A percentile compares a stretch with the other conserved stretches of the same genome.
phyloP scores from a whole-genome alignment of 345 rosid genomes.

The Salix purpurea region DNA sequence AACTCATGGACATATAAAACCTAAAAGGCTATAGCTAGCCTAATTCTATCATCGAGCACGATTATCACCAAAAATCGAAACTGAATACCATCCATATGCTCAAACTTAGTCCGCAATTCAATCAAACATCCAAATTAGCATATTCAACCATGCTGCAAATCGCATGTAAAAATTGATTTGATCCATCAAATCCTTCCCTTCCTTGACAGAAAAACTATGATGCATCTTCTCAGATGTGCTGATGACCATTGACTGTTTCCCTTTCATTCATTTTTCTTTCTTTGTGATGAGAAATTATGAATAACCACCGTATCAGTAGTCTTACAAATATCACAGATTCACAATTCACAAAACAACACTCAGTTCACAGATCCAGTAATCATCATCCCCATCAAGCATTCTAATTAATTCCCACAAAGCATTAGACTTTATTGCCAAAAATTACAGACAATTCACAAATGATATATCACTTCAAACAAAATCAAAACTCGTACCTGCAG shows the following conservation, averaged over 20 bases:
- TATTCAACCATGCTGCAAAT: background rate
- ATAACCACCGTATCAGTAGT: background rate
- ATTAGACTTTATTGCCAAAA: background rate
- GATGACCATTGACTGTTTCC: background rate
- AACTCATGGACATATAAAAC: background rate
- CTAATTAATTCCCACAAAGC: conserved; percentile 3
- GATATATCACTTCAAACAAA: background rate
- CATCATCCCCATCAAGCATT: background rate
- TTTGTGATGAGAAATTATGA: background rate
- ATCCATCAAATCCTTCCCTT: conserved; percentile 1
- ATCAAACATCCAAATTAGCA: background rate
- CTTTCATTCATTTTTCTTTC: background rate
- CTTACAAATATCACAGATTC: background rate
- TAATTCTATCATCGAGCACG: background rate
- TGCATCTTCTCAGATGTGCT: background rate
- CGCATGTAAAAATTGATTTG: background rate
- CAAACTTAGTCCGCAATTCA: background rate
- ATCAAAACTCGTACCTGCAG: conserved; percentile 52
- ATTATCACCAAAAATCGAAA: background rate
- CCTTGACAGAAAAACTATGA: background rate
- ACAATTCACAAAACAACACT: conserved; percentile 10
- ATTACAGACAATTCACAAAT: background rate
- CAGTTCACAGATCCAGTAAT: conserved; percentile 29
- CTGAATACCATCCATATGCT: background rate
- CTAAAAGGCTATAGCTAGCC: background rate